These are phyloP conservation scores for Boletales sp. DNA, from an alignment of 768 basidiomycete species.

Conservation along the genomic window DNA sequence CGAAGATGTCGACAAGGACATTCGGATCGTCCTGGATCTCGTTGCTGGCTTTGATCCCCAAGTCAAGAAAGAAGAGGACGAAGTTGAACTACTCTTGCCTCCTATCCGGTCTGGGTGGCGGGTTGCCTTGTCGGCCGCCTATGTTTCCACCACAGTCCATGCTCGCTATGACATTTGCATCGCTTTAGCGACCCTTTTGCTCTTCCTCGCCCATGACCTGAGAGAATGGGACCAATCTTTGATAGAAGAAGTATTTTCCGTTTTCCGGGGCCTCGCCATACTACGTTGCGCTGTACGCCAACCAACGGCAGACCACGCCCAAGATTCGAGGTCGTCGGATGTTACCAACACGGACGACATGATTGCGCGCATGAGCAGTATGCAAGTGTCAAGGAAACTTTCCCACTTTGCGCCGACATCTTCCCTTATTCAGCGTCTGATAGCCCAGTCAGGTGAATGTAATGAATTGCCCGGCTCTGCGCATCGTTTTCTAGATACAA, in stretches of 20 bases:
- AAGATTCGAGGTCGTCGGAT: conserved; percentile 30
- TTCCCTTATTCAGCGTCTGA: conserved; percentile 62
- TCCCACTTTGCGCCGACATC: conserved; percentile 48
- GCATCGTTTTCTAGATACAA: conserved; percentile 66
- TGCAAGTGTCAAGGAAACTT: conserved; percentile 61
- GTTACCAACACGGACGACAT: conserved; percentile 58
- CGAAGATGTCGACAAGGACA: conserved; percentile 52
- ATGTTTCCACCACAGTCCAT: conserved; percentile 57
- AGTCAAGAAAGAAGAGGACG: conserved; percentile 76
- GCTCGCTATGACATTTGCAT: conserved; percentile 76
- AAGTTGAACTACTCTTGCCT: conserved; percentile 51
- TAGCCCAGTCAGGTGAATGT: conserved; percentile 48
- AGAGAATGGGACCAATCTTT: conserved; percentile 60
- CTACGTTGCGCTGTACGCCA: conserved; percentile 59
- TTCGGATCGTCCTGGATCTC: conserved; percentile 59
- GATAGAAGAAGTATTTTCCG: conserved; percentile 71
- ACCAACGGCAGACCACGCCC: conserved; percentile 41
- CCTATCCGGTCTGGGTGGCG: conserved; percentile 59
- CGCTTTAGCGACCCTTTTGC: conserved; percentile 60
- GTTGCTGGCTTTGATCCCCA: conserved; percentile 67
- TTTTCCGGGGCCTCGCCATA: conserved; percentile 76
- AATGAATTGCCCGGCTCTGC: conserved; percentile 55
- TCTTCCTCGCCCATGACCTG: conserved; percentile 68
- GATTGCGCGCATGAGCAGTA: conserved; percentile 59
- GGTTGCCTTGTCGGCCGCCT: conserved; percentile 58